These are phyloP conservation scores for Aspergillus mulundensis DNA, from an alignment of 495 filamentous ascomycete species.

Conservation along the genomic window DNA sequence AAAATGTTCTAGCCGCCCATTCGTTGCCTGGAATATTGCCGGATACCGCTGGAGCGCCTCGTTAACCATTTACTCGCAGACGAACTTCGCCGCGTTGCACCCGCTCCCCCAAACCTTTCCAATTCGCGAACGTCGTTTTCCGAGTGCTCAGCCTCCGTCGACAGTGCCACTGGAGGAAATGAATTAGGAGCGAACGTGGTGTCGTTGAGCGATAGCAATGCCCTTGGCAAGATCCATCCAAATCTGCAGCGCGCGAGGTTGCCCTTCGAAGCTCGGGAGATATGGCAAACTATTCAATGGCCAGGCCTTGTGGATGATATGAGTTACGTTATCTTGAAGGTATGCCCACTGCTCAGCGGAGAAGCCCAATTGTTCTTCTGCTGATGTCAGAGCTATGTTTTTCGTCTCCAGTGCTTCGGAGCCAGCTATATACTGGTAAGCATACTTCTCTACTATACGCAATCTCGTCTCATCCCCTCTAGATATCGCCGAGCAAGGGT, in stretches of 20 bases:
- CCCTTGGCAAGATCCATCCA: slow-evolving; percentile 43
- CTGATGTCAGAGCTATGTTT: background rate
- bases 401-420: slow-evolving; percentile 9
- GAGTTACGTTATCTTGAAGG: slow-evolving; percentile 42
- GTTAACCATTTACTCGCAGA: slow-evolving; percentile 48
- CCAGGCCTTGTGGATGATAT: slow-evolving; percentile 58
- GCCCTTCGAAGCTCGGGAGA: slow-evolving; percentile 42
- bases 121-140: slow-evolving; percentile 20
- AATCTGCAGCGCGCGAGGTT: slow-evolving; percentile 46
- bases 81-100: slow-evolving; percentile 49
- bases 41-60: slow-evolving; percentile 44
- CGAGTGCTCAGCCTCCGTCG: slow-evolving; percentile 30
- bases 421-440: slow-evolving; percentile 20
- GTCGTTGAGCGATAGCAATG: slow-evolving; percentile 16
- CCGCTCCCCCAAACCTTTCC: slow-evolving; percentile 40
- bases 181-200: slow-evolving; percentile 45
- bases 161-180: slow-evolving; percentile 53
- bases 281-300: slow-evolving; percentile 48
- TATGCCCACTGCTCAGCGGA: slow-evolving; percentile 28
- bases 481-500: background rate
- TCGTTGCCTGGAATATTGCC: slow-evolving; percentile 39
- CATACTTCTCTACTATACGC: slow-evolving; percentile 22
- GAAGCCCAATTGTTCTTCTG: slow-evolving; percentile 40
- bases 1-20: slow-evolving; percentile 47
- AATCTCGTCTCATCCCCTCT: slow-evolving; percentile 1